phyloP scores from a whole-genome alignment of 805 yeast genomes.

The Saccharomycopsis capsularis region DNA sequence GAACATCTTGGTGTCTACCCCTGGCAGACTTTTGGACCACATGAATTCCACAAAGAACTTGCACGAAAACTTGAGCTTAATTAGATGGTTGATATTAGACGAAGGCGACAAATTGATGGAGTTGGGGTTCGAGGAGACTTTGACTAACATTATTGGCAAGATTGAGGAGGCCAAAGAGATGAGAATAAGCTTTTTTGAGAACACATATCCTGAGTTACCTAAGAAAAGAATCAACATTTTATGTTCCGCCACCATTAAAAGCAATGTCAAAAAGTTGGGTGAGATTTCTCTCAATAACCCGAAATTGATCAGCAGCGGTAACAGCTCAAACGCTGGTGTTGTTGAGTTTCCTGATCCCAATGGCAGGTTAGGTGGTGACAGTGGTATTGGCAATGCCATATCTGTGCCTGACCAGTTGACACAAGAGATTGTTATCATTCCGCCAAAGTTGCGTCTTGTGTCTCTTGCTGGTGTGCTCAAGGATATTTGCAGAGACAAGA shows the following conservation, averaged over 20 bases:
- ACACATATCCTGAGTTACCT: constrained; percentile 54
- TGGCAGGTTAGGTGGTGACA: constrained; percentile 28
- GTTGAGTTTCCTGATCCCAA: constrained; percentile 25
- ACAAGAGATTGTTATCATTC: constrained; percentile 77
- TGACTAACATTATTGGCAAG: constrained; percentile 27
- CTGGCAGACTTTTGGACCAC: constrained; percentile 94
- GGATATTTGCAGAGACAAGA: constrained; percentile 33
- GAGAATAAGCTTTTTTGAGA: constrained; percentile 23
- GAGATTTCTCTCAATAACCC: constrained; percentile 69
- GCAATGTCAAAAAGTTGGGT: constrained; percentile 73
- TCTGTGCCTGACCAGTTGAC: constrained; percentile 86
- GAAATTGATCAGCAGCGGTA: constrained; percentile 47
- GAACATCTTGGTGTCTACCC: constrained; percentile 93
- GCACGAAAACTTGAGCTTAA: constrained; percentile 50
- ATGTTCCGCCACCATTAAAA: constrained; percentile 92
- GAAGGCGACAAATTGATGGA: constrained; percentile 97
- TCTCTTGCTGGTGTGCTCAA: constrained; percentile 64
- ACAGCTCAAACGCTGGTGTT: constrained; percentile 25
- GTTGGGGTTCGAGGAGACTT: constrained; percentile 91
- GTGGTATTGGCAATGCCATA: not conserved
- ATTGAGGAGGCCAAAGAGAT: constrained; percentile 30
- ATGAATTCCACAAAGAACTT: constrained; percentile 79
- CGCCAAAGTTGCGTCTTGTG: constrained; percentile 86
- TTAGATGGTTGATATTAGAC: constrained; percentile 85
- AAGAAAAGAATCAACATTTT: constrained; percentile 63